These are phyloP conservation scores for Dendrocalamus sinicus DNA, from an alignment of 176 grass and related monocot genomes.

Conservation along the genomic window DNA sequence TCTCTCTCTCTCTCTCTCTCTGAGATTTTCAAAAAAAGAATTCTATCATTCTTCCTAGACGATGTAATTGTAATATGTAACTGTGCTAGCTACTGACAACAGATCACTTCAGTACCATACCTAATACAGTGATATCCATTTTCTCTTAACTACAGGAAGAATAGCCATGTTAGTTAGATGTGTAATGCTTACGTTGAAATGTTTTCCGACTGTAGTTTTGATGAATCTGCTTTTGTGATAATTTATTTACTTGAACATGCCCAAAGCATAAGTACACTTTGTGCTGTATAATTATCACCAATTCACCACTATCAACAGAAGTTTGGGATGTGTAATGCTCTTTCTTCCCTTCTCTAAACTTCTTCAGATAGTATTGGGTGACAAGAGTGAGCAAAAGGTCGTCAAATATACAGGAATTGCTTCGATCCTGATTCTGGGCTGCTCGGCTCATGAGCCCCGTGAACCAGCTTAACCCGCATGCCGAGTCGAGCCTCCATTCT, in stretches of 20 bases:
- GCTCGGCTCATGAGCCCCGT: no score
- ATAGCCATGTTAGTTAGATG: no score
- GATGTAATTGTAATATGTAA: not conserved
- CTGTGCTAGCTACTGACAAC: not conserved
- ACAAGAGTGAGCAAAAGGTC: conserved; percentile 92
- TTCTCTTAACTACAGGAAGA: no score
- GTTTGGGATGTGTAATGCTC: conserved; percentile 27
- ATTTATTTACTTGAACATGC: conserved; percentile 31
- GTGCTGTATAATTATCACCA: not conserved
- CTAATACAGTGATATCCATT: no score
- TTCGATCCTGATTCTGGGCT: conserved; percentile 63
- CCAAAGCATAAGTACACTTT: not conserved
- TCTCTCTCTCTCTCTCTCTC: no score
- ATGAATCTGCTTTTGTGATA: conserved; percentile 16
- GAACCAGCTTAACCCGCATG: no score
- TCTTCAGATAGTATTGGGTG: conserved; percentile 87
- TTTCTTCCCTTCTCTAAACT: conserved; percentile 39
- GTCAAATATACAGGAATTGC: conserved; percentile 97
- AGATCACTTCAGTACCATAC: no score
- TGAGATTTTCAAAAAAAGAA: no score
- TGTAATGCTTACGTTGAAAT: not conserved
- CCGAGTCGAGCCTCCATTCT: no score
- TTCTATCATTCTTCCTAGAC: not conserved
- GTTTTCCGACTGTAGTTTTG: not conserved
- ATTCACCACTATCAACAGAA: not conserved